A percentile compares a stretch with the other conserved stretches of the same genome.
Conservation (phyloP, 2,329 filamentous ascomycete species). For the Botrytis pseudocinerea region DNA sequence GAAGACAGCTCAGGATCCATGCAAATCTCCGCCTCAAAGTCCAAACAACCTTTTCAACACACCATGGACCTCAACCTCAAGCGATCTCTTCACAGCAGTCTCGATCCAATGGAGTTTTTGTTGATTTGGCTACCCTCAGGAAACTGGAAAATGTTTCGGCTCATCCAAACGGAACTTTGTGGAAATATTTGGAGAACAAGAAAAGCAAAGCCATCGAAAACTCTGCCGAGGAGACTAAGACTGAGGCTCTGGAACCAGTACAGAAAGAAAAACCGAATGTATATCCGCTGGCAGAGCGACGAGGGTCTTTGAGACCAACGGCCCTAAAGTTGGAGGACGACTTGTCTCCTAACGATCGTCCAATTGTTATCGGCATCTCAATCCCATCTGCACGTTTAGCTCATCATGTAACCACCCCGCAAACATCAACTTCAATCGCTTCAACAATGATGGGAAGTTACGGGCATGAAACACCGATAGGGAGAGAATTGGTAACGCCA, state of each 20-base stretch:
- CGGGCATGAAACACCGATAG: constrained; percentile 30
- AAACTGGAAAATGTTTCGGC: constrained; percentile 51
- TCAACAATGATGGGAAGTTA: constrained; percentile 35
- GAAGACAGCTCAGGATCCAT: constrained; percentile 61
- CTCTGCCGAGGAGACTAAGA: constrained; percentile 16
- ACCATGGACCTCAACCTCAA: constrained; percentile 47
- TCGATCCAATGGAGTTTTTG: constrained; percentile 39
- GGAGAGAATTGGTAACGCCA: constrained; percentile 44
- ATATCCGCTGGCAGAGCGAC: constrained; percentile 16
- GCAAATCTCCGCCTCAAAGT: constrained; percentile 64
- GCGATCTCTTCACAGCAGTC: constrained; percentile 42
- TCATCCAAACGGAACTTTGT: constrained; percentile 34
- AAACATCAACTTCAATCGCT: constrained; percentile 42
- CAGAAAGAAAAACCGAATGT: neutral
- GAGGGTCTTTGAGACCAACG: constrained; percentile 22
- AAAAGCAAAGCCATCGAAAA: constrained; percentile 24
- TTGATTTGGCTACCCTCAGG: constrained; percentile 58
- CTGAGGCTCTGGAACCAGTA: neutral
- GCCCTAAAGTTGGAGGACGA: constrained; percentile 42
- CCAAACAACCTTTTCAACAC: constrained; percentile 65
- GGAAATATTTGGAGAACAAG: constrained; percentile 38
- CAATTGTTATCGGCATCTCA: constrained; percentile 71
- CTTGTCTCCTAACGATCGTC: constrained; percentile 67
- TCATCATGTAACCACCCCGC: constrained; percentile 53
- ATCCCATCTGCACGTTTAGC: constrained; percentile 56